phyloP scores from a whole-genome alignment of 192 early-diverging fungal species.

The Thoreauomyces humboldtii region DNA sequence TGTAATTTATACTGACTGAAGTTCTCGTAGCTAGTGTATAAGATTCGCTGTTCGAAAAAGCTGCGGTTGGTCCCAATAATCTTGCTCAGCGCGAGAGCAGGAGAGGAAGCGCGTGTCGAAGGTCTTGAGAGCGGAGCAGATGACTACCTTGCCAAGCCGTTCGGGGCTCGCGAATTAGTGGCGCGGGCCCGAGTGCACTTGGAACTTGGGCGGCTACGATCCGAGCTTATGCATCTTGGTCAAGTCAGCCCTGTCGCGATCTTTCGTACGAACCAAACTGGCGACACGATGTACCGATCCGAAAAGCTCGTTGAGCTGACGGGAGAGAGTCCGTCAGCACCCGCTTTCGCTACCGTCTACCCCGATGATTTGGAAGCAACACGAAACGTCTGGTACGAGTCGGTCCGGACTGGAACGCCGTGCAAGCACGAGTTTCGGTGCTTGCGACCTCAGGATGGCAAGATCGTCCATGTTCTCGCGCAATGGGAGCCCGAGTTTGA shows the following conservation, averaged over 20 bases:
- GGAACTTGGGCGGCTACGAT: constrained; percentile 44
- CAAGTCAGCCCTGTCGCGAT: constrained; percentile 12
- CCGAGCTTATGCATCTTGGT: constrained; percentile 27
- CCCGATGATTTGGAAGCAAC: background rate
- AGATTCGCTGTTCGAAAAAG: background rate
- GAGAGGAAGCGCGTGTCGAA: constrained; percentile 46
- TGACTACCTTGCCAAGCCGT: constrained; percentile 39
- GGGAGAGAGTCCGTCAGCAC: background rate
- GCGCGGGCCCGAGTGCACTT: constrained; percentile 46
- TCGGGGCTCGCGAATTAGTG: constrained; percentile 44
- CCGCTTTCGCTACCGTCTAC: background rate
- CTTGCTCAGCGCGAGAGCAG: constrained; percentile 47
- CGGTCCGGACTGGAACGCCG: background rate
- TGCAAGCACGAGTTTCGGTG: background rate
- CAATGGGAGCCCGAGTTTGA: constrained; percentile 9
- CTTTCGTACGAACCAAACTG: background rate
- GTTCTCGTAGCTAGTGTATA: background rate
- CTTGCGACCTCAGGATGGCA: background rate
- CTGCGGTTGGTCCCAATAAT: constrained; percentile 50
- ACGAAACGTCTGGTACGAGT: background rate
- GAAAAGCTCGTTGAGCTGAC: background rate
- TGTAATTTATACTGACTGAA: too few relatives aligned
- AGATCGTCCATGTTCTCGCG: background rate
- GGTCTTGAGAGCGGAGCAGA: constrained; percentile 33
- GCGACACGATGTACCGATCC: background rate